A percentile compares a stretch with the other conserved stretches of the same genome.
Evolutionary conservation across 2,329 filamentous ascomycete species (phyloP).

Genomic region (Aspergillus clavatus): DNA sequence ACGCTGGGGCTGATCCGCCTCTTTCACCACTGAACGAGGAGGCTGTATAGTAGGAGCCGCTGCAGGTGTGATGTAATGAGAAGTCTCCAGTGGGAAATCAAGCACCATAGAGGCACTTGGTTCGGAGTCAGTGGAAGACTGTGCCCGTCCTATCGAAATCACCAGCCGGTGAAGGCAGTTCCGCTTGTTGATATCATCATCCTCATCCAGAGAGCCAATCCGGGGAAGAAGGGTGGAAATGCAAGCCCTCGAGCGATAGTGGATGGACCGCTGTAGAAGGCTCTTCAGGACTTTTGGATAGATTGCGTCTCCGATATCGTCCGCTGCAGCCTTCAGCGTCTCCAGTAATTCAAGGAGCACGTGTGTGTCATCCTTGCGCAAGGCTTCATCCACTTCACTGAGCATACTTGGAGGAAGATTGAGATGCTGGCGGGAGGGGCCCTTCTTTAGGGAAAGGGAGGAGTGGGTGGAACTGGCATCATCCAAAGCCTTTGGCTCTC

Average conservation of each 20-base stretch:
- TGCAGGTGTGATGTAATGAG: conserved; percentile 75
- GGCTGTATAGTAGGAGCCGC: conserved; percentile 61
- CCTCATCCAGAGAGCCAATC: conserved; percentile 70
- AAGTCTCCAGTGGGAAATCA: conserved; percentile 50
- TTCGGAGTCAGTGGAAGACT: conserved; percentile 52
- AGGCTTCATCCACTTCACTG: conserved; percentile 38
- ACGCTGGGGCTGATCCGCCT: conserved; percentile 57
- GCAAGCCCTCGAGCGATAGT: conserved; percentile 66
- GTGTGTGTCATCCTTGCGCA: conserved; percentile 39
- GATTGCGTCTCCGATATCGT: conserved; percentile 58
- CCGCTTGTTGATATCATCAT: conserved; percentile 87
- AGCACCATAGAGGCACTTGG: conserved; percentile 50
- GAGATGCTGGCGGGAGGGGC: conserved; percentile 68
- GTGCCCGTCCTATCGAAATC: conserved; percentile 79
- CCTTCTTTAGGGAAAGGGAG: conserved; percentile 66
- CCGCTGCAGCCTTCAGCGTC: conserved; percentile 52
- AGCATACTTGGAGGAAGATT: conserved; percentile 60
- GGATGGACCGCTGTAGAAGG: conserved; percentile 52
- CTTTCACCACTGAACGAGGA: conserved; percentile 59
- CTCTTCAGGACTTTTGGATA: conserved; percentile 55
- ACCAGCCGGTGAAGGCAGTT: conserved; percentile 92
- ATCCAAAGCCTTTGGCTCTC: conserved; percentile 70
- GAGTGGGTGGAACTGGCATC: conserved; percentile 69
- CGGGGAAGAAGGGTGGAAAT: conserved; percentile 66
- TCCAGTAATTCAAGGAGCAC: conserved; percentile 49